phyloP scores from a whole-genome alignment of 768 basidiomycete species.

The Rhodotorula kratochvilovae region DNA sequence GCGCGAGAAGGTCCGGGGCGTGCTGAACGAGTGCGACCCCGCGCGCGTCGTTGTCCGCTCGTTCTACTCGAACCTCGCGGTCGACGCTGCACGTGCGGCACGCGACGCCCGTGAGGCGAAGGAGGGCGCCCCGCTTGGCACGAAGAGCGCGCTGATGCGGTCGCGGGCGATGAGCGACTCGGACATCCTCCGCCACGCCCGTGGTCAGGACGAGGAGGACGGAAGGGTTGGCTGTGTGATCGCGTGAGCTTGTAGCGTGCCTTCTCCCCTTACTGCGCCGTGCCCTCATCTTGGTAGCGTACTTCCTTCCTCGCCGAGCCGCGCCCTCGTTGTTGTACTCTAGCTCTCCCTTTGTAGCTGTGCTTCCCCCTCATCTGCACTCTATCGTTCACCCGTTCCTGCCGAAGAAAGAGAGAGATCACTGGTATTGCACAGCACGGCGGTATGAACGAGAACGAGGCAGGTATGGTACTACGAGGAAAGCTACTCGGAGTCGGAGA shows the following conservation, averaged over 20 bases:
- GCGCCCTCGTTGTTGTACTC: no score
- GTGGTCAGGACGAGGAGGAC: neutral
- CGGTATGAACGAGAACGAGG: neutral
- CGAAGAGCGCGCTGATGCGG: neutral
- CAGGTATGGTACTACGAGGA: neutral
- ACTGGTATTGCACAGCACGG: neutral
- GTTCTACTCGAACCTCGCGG: conserved; percentile 80
- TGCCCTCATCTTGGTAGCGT: no score
- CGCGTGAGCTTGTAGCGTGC: neutral
- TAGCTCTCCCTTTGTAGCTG: neutral
- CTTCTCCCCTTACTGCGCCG: neutral
- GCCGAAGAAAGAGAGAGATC: neutral
- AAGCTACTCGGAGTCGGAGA: conserved; percentile 11
- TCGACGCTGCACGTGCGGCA: conserved; percentile 61
- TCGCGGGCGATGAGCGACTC: conserved; percentile 12
- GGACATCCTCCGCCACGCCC: neutral
- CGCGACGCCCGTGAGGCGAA: neutral
- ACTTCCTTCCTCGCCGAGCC: neutral
- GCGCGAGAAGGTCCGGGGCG: conserved; percentile 45
- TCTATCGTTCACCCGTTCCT: neutral
- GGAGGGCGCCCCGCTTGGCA: neutral
- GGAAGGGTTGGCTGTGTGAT: neutral
- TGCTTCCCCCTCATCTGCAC: no score
- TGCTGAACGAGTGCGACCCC: conserved; percentile 77
- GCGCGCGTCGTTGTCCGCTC: conserved; percentile 70